These are phyloP conservation scores for Macaranga tanarius DNA, from an alignment of 441 rosid genomes.

Conservation along the genomic window DNA sequence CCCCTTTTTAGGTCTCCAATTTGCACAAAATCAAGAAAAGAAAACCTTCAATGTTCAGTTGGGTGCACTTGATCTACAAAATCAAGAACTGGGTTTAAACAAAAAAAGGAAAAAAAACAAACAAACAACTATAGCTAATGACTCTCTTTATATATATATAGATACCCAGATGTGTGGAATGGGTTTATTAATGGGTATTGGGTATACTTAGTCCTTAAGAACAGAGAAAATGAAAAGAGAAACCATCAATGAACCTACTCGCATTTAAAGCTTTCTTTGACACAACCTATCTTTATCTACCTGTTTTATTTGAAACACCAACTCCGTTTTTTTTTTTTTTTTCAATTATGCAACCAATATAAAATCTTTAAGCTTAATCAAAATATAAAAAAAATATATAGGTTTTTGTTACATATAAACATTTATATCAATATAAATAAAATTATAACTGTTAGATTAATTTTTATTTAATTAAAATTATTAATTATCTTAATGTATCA, in stretches of 20 bases:
- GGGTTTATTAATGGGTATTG: constrained; percentile 9
- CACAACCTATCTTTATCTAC: constrained; percentile 21
- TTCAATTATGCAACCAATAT: not conserved
- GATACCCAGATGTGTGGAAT: constrained; percentile 2
- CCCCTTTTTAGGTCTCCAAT: not conserved
- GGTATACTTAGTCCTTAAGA: constrained; percentile 38
- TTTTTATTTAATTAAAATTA: too few species aligned
- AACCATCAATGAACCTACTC: constrained; percentile 37
- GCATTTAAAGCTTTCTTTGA: constrained; percentile 56
- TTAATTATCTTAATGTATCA: too few species aligned
- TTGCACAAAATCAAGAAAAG: not conserved
- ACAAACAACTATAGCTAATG: not conserved
- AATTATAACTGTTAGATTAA: too few species aligned
- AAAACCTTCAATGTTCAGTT: not conserved
- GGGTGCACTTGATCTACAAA: constrained; percentile 26
- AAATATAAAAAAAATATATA: too few species aligned
- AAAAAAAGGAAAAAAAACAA: too few species aligned
- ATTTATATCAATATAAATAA: too few species aligned
- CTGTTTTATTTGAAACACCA: constrained; percentile 29
- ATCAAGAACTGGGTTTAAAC: constrained; percentile 21
- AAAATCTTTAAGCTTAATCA: too few species aligned
- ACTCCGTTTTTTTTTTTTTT: not conserved
- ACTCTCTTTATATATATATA: not conserved
- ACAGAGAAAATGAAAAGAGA: constrained; percentile 5
- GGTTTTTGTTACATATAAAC: too few species aligned